A percentile compares a stretch with the other conserved stretches of the same genome.
phyloP scores from a whole-genome alignment of 768 basidiomycete species.

The Leccinum sublutescens region DNA sequence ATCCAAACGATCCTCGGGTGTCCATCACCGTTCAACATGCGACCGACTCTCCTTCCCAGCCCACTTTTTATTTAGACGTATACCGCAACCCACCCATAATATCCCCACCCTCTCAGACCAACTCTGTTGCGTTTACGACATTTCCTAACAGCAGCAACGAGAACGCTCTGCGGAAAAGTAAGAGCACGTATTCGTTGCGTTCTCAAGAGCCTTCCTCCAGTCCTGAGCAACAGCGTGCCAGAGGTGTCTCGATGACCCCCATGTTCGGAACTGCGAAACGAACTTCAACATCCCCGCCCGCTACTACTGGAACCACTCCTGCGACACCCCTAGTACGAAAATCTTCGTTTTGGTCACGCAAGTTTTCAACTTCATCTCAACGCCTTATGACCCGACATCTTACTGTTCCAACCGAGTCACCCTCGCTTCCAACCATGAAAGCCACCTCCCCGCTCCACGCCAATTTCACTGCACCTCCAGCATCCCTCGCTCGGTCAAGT shows the following conservation, averaged over 20 bases:
- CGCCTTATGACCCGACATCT: slow-evolving; percentile 18
- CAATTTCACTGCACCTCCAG: slow-evolving; percentile 27
- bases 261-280: slow-evolving; percentile 42
- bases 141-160: slow-evolving; percentile 10
- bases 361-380: slow-evolving; percentile 38
- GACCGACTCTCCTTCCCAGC: slow-evolving; percentile 43
- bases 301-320: slow-evolving; percentile 20
- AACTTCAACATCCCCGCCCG: slow-evolving; percentile 36
- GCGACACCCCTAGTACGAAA: slow-evolving; percentile 50
- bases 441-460: slow-evolving; percentile 44
- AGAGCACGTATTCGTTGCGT: slow-evolving; percentile 45
- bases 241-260: slow-evolving; percentile 60
- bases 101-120: slow-evolving; percentile 46
- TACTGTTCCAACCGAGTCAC: slow-evolving; percentile 31
- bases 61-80: slow-evolving; percentile 57
- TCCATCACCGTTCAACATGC: slow-evolving; percentile 21
- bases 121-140: slow-evolving; percentile 46
- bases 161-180: slow-evolving; percentile 44
- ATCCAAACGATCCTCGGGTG: slow-evolving; percentile 10
- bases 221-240: slow-evolving; percentile 35
- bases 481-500: slow-evolving; percentile 19
- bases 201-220: slow-evolving; percentile 11
- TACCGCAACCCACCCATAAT: slow-evolving; percentile 49
- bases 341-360: slow-evolving; percentile 68
- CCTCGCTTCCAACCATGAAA: slow-evolving; percentile 39